Percentiles rank a stretch among this genome's conserved stretches.
Conservation (phyloP, 805 yeast genomes). For the Hanseniaspora jakobsenii region DNA sequence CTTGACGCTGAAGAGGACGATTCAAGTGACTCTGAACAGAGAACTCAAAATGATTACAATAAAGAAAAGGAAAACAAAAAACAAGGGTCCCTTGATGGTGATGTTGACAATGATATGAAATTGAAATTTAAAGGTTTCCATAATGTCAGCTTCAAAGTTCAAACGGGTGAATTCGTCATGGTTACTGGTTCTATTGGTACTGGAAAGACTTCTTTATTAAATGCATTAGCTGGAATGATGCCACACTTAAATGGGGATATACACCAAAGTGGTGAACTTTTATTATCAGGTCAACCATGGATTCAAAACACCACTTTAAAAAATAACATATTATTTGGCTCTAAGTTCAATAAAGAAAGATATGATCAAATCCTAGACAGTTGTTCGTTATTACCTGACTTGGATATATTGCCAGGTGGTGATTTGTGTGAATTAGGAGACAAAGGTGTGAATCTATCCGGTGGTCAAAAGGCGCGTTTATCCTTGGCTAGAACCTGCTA, state of each 20-base stretch:
- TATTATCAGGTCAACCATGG: slow-evolving; percentile 53
- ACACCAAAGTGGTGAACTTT: slow-evolving; percentile 34
- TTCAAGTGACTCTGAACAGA: slow-evolving; percentile 3
- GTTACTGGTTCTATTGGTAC: slow-evolving; percentile 69
- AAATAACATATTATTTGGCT: slow-evolving; percentile 56
- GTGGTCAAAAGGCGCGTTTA: slow-evolving; percentile 70
- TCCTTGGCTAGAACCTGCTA: slow-evolving; percentile 62
- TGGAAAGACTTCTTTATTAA: slow-evolving; percentile 61
- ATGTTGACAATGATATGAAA: slow-evolving; percentile 2
- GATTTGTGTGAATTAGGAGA: slow-evolving; percentile 65
- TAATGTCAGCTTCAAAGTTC: slow-evolving; percentile 37
- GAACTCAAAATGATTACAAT: background rate
- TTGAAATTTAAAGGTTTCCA: slow-evolving; percentile 36
- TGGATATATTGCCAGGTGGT: slow-evolving; percentile 51
- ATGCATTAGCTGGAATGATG: slow-evolving; percentile 60
- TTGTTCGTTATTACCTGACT: slow-evolving; percentile 49
- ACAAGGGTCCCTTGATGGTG: background rate
- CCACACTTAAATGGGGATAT: slow-evolving; percentile 40
- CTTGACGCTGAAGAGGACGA: background rate
- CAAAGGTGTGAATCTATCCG: slow-evolving; percentile 62
- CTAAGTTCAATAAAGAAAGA: slow-evolving; percentile 34
- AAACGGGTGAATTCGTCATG: slow-evolving; percentile 54
- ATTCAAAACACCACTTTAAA: slow-evolving; percentile 60
- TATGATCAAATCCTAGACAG: slow-evolving; percentile 44
- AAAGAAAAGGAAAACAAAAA: background rate